phyloP scores from a whole-genome alignment of 1,139 yeast genomes.

The Debaryomycetaceae sp. region DNA sequence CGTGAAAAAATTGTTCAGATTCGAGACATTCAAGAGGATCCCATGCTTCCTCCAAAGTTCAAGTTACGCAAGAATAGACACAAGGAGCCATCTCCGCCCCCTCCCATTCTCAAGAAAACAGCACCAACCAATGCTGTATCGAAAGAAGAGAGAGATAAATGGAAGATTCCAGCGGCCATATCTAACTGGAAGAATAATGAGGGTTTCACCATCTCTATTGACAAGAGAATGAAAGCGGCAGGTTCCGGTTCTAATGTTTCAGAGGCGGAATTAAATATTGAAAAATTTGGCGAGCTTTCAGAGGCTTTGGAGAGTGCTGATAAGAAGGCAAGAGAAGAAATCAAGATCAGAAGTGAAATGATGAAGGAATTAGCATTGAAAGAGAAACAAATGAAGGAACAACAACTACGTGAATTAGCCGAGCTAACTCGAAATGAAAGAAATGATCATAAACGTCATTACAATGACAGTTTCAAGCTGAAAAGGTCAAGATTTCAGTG shows the following conservation, averaged over 20 bases:
- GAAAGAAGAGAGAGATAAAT: conserved; percentile 71
- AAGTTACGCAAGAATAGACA: conserved; percentile 72
- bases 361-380: conserved; percentile 52
- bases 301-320: conserved; percentile 78
- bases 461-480: background rate
- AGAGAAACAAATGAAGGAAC: conserved; percentile 59
- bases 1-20: conserved; percentile 27
- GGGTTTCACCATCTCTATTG: conserved; percentile 82
- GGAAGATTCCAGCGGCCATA: conserved; percentile 90
- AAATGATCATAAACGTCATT: conserved; percentile 1
- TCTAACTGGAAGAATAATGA: conserved; percentile 96
- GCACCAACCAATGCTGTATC: conserved; percentile 37
- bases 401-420: conserved; percentile 55
- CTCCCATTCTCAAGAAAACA: conserved; percentile 38
- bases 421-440: conserved; percentile 46
- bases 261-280: conserved; percentile 44
- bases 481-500: background rate
- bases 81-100: conserved; percentile 63
- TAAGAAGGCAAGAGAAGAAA: conserved; percentile 65
- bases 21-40: conserved; percentile 58
- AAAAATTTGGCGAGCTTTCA: conserved; percentile 59
- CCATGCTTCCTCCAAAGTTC: conserved; percentile 80
- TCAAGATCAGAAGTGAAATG: conserved; percentile 56
- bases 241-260: conserved; percentile 34
- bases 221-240: conserved; percentile 65